phyloP scores from a whole-genome alignment of 2,329 filamentous ascomycete species.

The Phialemoniopsis sp. region DNA sequence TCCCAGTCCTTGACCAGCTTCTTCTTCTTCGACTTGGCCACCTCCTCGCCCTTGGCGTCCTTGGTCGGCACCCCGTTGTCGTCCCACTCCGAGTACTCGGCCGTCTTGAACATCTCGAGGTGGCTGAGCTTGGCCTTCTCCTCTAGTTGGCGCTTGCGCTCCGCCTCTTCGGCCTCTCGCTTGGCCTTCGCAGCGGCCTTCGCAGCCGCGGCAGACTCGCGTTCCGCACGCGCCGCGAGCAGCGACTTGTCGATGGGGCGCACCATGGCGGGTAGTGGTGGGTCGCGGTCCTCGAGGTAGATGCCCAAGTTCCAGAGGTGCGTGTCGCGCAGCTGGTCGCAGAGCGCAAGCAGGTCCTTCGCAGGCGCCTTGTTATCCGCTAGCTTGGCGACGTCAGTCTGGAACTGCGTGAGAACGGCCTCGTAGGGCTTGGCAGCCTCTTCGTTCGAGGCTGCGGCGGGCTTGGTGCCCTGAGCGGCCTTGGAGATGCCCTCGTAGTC shows the following conservation, averaged over 20 bases:
- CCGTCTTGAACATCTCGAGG: conserved; percentile 51
- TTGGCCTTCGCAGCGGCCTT: conserved; percentile 48
- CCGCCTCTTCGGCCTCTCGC: conserved; percentile 43
- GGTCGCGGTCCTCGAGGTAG: conserved; percentile 80
- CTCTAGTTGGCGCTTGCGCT: conserved; percentile 33
- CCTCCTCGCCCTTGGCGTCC: conserved; percentile 71
- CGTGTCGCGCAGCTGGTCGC: conserved; percentile 75
- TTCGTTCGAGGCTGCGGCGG: conserved; percentile 1
- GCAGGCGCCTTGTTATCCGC: conserved; percentile 38
- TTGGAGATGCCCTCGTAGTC: conserved; percentile 37
- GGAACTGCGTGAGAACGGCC: conserved; percentile 25
- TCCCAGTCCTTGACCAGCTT: conserved; percentile 89
- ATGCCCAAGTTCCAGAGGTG: conserved; percentile 80
- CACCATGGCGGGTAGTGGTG: conserved; percentile 66
- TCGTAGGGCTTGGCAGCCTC: conserved; percentile 15
- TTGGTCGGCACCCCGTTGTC: conserved; percentile 75
- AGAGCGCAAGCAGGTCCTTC: conserved; percentile 68
- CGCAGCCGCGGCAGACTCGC: conserved; percentile 57
- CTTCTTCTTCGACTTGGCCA: conserved; percentile 76
- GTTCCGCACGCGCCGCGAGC: conserved; percentile 55
- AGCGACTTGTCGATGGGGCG: conserved; percentile 56
- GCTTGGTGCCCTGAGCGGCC: conserved; percentile 22
- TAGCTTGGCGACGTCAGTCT: conserved; percentile 36
- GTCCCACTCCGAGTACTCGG: conserved; percentile 75
- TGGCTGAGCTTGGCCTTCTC: conserved; percentile 55